A percentile compares a stretch with the other conserved stretches of the same genome.
These are phyloP conservation scores for Sugiyamaella americana DNA, from an alignment of 805 yeast species.

Conservation along the genomic window DNA sequence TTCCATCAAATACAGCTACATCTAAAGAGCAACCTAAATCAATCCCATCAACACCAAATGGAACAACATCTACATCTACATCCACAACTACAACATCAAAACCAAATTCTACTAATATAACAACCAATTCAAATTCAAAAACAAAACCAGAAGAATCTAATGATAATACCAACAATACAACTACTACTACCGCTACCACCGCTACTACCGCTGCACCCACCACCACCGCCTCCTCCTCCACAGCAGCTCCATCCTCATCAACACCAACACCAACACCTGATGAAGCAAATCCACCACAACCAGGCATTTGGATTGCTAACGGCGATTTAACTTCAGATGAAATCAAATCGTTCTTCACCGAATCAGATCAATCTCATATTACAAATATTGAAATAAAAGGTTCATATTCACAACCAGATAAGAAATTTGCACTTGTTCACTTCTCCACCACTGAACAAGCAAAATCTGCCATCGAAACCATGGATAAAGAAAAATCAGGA, in stretches of 20 bases:
- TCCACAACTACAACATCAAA: too few species aligned
- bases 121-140: too few species aligned
- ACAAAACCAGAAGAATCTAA: conserved; percentile 6
- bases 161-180: background rate
- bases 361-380: conserved; percentile 30
- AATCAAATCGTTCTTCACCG: conserved; percentile 28
- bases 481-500: conserved; percentile 31
- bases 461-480: conserved; percentile 31
- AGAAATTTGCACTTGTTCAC: conserved; percentile 33
- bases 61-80: too few species aligned
- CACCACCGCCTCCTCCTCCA: background rate
- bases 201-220: conserved; percentile 1
- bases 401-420: conserved; percentile 24
- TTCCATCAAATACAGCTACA: conserved; percentile 1
- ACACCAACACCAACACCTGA: background rate
- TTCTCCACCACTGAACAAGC: conserved; percentile 34
- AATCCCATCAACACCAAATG: too few species aligned
- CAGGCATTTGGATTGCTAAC: conserved; percentile 37
- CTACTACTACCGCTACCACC: conserved; percentile 2
- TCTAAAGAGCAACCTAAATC: too few species aligned
- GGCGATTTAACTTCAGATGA: conserved; percentile 32
- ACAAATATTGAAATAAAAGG: conserved; percentile 28
- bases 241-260: background rate
- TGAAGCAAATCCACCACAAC: conserved; percentile 19
- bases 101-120: too few species aligned